Evolutionary conservation across 2,329 filamentous ascomycete genomes (phyloP).

Genomic region (Cladobotryum protrusum): DNA sequence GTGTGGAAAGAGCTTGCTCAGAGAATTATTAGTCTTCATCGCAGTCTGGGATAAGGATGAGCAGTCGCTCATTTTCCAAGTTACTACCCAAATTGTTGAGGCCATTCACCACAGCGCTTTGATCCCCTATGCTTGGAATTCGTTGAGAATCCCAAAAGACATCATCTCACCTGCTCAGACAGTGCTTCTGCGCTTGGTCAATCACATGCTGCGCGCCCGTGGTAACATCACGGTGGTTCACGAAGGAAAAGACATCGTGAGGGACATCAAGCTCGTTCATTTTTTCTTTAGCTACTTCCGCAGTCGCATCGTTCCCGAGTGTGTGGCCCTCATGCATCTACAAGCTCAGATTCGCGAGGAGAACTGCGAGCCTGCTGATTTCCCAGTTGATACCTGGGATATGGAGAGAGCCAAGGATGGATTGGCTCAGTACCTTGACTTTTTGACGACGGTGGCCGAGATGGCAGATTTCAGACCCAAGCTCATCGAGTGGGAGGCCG

Average conservation of each 20-base stretch:
- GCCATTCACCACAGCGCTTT: conserved; percentile 84
- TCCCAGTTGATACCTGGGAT: conserved; percentile 92
- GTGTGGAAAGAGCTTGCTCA: conserved; percentile 79
- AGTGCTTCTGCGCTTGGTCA: conserved; percentile 83
- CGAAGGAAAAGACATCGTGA: conserved; percentile 47
- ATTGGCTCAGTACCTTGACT: conserved; percentile 88
- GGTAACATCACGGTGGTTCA: conserved; percentile 36
- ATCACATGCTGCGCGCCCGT: conserved; percentile 72
- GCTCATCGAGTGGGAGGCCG: conserved; percentile 85
- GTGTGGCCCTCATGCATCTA: conserved; percentile 86
- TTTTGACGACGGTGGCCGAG: conserved; percentile 84
- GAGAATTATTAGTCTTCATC: conserved; percentile 91
- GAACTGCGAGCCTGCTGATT: conserved; percentile 72
- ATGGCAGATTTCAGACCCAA: conserved; percentile 76
- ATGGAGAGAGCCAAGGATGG: conserved; percentile 97
- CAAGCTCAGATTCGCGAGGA: conserved; percentile 83
- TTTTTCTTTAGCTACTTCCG: conserved; percentile 92
- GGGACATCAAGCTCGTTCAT: conserved; percentile 62
- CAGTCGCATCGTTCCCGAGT: conserved; percentile 87
- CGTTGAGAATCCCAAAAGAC: conserved; percentile 86
- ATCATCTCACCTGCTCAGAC: conserved; percentile 95
- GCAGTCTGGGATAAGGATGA: conserved; percentile 95
- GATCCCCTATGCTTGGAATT: conserved; percentile 87
- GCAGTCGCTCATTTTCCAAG: conserved; percentile 89
- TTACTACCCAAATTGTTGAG: conserved; percentile 93